Evolutionary conservation across 2,329 filamentous ascomycete species (phyloP).

Genomic region (Chlorencoelia australis): DNA sequence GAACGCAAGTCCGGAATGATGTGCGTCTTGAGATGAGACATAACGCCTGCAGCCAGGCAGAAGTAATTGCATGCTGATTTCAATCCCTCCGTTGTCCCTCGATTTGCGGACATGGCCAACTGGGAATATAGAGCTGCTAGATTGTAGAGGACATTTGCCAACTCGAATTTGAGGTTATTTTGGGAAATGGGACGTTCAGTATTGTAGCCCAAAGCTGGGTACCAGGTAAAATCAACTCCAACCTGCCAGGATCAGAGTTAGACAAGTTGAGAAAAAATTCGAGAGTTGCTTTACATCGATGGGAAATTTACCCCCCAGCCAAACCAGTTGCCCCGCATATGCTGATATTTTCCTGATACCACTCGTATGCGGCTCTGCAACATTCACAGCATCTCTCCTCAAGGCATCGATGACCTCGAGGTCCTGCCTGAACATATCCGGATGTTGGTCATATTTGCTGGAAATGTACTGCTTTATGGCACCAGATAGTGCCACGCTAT

Average conservation of each 20-base stretch:
- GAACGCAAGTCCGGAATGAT: conserved; percentile 76
- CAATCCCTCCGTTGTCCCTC: conserved; percentile 69
- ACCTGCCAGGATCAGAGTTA: conserved; percentile 43
- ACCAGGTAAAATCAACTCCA: conserved; percentile 94
- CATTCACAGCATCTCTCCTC: conserved; percentile 76
- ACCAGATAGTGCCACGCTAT: conserved; percentile 64
- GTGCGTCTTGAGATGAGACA: conserved; percentile 64
- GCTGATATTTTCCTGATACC: conserved; percentile 80
- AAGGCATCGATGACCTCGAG: conserved; percentile 77
- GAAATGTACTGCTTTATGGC: conserved; percentile 94
- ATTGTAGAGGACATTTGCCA: conserved; percentile 89
- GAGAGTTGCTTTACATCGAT: conserved; percentile 60
- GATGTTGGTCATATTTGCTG: conserved; percentile 96
- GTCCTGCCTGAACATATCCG: conserved; percentile 90
- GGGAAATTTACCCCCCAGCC: conserved; percentile 91
- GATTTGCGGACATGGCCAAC: conserved; percentile 71
- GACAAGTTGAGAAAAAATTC: neutral
- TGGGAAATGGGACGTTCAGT: conserved; percentile 59
- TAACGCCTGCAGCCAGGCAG: conserved; percentile 74
- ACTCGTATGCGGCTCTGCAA: conserved; percentile 77
- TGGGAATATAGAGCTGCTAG: conserved; percentile 90
- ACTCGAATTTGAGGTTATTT: conserved; percentile 68
- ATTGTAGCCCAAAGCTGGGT: conserved; percentile 86
- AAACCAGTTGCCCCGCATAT: conserved; percentile 87
- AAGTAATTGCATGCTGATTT: conserved; percentile 87